phyloP scores from a whole-genome alignment of 257 asterid species.

The Paulownia fortunei region DNA sequence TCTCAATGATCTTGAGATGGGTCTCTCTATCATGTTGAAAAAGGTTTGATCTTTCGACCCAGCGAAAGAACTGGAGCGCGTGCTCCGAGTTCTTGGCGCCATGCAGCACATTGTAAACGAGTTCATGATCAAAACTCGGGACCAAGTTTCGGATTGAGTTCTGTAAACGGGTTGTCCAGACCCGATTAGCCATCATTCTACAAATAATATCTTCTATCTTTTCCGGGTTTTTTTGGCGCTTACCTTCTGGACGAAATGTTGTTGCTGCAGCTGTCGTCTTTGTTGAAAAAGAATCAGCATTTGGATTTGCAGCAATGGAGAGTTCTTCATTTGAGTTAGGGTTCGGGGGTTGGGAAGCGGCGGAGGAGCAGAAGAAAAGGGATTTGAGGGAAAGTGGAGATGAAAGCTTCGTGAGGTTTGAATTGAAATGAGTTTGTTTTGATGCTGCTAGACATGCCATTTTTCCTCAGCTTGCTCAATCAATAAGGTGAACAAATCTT shows the following conservation, averaged over 20 bases:
- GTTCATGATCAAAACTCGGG: conserved; percentile 72
- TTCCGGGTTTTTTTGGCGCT: conserved; percentile 52
- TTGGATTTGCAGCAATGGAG: conserved; percentile 21
- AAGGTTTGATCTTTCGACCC: conserved; percentile 86
- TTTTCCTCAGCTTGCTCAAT: conserved; percentile 23
- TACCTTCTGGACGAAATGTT: conserved; percentile 42
- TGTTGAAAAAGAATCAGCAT: conserved; percentile 27
- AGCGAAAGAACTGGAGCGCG: conserved; percentile 95
- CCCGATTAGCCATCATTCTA: conserved; percentile 88
- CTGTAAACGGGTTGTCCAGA: conserved; percentile 92
- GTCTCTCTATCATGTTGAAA: conserved; percentile 66
- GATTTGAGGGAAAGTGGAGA: conserved; percentile 52
- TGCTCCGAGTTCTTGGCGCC: conserved; percentile 69
- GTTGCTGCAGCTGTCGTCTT: conserved; percentile 5
- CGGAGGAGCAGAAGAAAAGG: conserved; percentile 49
- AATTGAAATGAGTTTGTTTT: conserved; percentile 41
- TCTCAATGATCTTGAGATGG: conserved; percentile 77
- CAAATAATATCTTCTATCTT: conserved; percentile 69
- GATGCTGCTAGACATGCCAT: conserved; percentile 59
- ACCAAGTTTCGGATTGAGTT: conserved; percentile 78
- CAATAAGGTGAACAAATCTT: neutral
- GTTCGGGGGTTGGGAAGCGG: conserved; percentile 29
- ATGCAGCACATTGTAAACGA: conserved; percentile 83
- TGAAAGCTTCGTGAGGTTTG: conserved; percentile 41
- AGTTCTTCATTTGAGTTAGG: conserved; percentile 29